Percentiles rank a stretch among this genome's conserved stretches.
Evolutionary conservation across 169 alveolate species (phyloP).

Genomic region (Plasmodium vinckei): DNA sequence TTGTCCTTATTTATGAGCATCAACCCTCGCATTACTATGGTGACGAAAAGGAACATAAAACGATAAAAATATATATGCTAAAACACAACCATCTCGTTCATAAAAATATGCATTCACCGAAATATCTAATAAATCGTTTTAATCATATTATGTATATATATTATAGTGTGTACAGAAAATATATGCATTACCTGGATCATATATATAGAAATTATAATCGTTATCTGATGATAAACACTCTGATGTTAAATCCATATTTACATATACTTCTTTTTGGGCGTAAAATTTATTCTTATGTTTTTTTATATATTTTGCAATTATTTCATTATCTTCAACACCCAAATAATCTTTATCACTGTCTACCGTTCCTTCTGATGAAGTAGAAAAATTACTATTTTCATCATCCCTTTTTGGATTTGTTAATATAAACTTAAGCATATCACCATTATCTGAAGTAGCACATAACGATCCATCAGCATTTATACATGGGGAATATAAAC

Average conservation of each 20-base stretch:
- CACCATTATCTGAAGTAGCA: slow-evolving; percentile 56
- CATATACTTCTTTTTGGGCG: slow-evolving; percentile 38
- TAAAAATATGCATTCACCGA: too few relatives aligned
- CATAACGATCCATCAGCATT: slow-evolving; percentile 63
- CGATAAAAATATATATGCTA: slow-evolving; percentile 7
- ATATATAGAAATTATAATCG: slow-evolving; percentile 65
- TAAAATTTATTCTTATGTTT: slow-evolving; percentile 19
- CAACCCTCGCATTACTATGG: slow-evolving; percentile 39
- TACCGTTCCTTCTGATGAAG: slow-evolving; percentile 31
- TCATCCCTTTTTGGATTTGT: slow-evolving; percentile 12
- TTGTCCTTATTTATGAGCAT: slow-evolving; percentile 63
- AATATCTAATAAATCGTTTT: background rate
- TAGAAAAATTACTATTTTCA: slow-evolving; percentile 1
- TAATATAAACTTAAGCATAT: slow-evolving; percentile 51
- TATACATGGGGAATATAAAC: slow-evolving; percentile 73
- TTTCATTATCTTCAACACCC: slow-evolving; percentile 4
- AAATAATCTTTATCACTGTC: slow-evolving; percentile 5
- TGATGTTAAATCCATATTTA: slow-evolving; percentile 33
- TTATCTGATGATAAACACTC: slow-evolving; percentile 71
- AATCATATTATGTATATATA: slow-evolving; percentile 13
- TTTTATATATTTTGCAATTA: slow-evolving; percentile 5
- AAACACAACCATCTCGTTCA: background rate
- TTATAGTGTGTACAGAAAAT: background rate
- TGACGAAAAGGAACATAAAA: background rate
- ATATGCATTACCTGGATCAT: slow-evolving; percentile 54